Evolutionary conservation across 1,139 yeast genomes (phyloP).

Genomic region (Taphrina wiesneri): DNA sequence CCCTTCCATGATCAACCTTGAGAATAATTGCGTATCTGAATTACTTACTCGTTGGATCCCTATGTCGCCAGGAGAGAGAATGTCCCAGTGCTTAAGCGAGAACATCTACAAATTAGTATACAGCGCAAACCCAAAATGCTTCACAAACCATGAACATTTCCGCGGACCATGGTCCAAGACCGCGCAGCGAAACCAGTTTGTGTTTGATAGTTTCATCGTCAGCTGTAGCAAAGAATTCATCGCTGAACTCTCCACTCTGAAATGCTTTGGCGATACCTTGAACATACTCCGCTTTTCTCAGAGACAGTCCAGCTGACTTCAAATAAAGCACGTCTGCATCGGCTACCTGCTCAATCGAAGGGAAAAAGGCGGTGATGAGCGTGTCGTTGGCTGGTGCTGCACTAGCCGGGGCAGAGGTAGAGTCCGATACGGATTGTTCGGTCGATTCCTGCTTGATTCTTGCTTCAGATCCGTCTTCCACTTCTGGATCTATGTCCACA

Average conservation of each 20-base stretch:
- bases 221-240: slow-evolving; percentile 42
- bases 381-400: slow-evolving; percentile 27
- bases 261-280: slow-evolving; percentile 45
- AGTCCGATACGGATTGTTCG: not conserved
- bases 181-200: slow-evolving; percentile 64
- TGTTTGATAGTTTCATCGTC: slow-evolving; percentile 56
- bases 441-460: not conserved
- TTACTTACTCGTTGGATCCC: slow-evolving; percentile 59
- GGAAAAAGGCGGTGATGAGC: slow-evolving; percentile 45
- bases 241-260: slow-evolving; percentile 45
- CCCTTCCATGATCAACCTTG: not conserved
- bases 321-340: slow-evolving; percentile 53
- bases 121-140: not conserved
- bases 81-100: slow-evolving; percentile 64
- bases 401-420: not conserved
- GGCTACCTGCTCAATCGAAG: slow-evolving; percentile 57
- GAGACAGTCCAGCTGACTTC: slow-evolving; percentile 68
- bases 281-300: slow-evolving; percentile 62
- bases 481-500: slow-evolving; percentile 28
- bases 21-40: not conserved
- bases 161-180: slow-evolving; percentile 89
- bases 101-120: slow-evolving; percentile 50
- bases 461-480: slow-evolving; percentile 14
- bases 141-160: slow-evolving; percentile 68
- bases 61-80: slow-evolving; percentile 76